Percentiles rank a stretch among this genome's conserved stretches.
Evolutionary conservation across 1,284 basidiomycete species (phyloP).

Genomic region (Ganoderma lingzhi): DNA sequence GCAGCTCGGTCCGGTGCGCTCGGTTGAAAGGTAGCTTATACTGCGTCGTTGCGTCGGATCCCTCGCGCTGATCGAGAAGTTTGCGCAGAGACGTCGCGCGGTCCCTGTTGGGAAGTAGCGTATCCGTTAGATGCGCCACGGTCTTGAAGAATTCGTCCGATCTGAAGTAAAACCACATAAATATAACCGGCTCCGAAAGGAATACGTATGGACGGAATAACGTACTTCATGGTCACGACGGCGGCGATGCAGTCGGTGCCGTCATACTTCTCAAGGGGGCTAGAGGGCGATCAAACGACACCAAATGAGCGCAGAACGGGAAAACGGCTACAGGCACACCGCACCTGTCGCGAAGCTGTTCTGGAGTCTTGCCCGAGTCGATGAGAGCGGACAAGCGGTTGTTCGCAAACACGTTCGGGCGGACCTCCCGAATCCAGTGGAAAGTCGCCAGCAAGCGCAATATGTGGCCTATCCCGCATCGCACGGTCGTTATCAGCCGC

Average conservation of each 20-base stretch:
- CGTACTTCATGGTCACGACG: constrained; percentile 19
- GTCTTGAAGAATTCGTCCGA: constrained; percentile 19
- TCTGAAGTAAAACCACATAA: background rate
- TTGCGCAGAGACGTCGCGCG: constrained; percentile 17
- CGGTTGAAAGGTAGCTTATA: constrained; percentile 23
- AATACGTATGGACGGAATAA: background rate
- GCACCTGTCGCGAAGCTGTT: constrained; percentile 44
- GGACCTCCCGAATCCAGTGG: constrained; percentile 68
- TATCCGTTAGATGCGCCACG: constrained; percentile 16
- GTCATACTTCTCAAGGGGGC: constrained; percentile 24
- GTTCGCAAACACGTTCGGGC: constrained; percentile 70
- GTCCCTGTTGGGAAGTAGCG: constrained; percentile 17
- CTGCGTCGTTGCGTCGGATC: background rate
- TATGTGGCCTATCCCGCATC: constrained; percentile 55
- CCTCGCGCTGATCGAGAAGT: constrained; percentile 24
- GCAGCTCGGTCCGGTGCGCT: constrained; percentile 40
- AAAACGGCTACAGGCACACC: constrained; percentile 8
- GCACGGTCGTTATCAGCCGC: background rate
- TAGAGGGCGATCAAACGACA: background rate
- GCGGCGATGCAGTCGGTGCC: constrained; percentile 25
- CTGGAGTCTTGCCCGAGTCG: constrained; percentile 64
- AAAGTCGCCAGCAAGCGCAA: constrained; percentile 75
- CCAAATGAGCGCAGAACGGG: background rate
- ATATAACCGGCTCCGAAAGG: background rate
- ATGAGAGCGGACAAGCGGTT: constrained; percentile 71